Evolutionary conservation across 1,284 basidiomycete species (phyloP).

Genomic region (Porodaedalea pini): DNA sequence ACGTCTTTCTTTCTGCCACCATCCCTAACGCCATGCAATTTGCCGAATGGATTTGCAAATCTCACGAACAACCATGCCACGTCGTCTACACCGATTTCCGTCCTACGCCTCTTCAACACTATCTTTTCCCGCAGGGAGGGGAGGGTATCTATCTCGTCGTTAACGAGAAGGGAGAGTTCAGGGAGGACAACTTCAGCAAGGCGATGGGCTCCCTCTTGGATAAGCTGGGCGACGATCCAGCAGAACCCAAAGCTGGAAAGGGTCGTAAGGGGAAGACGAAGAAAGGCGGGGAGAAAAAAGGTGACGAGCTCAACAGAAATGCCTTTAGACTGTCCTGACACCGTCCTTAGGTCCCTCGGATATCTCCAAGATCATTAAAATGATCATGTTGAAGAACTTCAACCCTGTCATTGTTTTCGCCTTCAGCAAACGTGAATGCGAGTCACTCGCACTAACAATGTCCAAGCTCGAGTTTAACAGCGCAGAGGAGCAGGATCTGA

Average conservation of each 20-base stretch:
- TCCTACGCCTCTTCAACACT: slow-evolving; percentile 97
- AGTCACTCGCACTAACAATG: slow-evolving; percentile 87
- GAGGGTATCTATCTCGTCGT: slow-evolving; percentile 98
- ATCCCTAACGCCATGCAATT: slow-evolving; percentile 99
- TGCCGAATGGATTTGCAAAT: slow-evolving; percentile 97
- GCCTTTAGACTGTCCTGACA: slow-evolving; percentile 10
- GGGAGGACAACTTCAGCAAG: slow-evolving; percentile 97
- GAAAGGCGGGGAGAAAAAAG: slow-evolving; percentile 86
- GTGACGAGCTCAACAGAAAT: slow-evolving; percentile 34
- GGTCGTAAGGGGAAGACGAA: slow-evolving; percentile 87
- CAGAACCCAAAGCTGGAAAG: slow-evolving; percentile 75
- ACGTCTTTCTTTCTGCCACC: slow-evolving; percentile 99
- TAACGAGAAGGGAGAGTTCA: slow-evolving; percentile 95
- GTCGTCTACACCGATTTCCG: slow-evolving; percentile 99
- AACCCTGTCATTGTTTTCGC: slow-evolving; percentile 99
- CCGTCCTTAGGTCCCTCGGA: slow-evolving; percentile 72
- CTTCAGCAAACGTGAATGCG: slow-evolving; percentile 98
- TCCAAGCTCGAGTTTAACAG: slow-evolving; percentile 96
- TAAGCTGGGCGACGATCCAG: slow-evolving; percentile 88
- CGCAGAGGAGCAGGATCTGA: slow-evolving; percentile 88
- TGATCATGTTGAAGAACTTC: slow-evolving; percentile 98
- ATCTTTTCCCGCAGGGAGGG: slow-evolving; percentile 94
- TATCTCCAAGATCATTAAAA: slow-evolving; percentile 97
- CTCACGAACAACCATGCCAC: slow-evolving; percentile 97
- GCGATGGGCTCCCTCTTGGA: slow-evolving; percentile 94